Base-by-base conservation (phyloP, 2,329 filamentous ascomycete species). In the Juglanconis oblonga region DNA sequence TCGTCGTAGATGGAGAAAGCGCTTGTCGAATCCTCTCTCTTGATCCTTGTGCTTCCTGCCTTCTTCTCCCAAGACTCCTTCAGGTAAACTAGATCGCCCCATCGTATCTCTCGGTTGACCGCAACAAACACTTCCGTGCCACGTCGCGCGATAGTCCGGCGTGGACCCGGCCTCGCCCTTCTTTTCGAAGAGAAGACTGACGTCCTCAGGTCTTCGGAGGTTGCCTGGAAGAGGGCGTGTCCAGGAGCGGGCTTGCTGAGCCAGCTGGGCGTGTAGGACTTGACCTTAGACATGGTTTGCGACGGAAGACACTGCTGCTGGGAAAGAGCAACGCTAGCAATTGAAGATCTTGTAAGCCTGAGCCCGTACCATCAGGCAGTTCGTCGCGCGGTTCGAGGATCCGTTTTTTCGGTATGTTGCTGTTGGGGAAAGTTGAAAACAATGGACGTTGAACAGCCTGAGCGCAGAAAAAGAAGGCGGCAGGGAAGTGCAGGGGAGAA, bases 121-220 rank as follows among this genome's bases (percentile, higher is more conserved):
- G 92, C 93, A 11, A 92, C 87, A 71, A 98, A 98, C 9, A 98
- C 79, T 69, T 99, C 93, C 1, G 90, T 92, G 14, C 90, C 92
- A 61, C 94, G 83, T 53, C 85, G 86, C 9, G 92, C 93, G 68
- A 98, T 88, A 0, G 87, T 92, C 64, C 85, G 76, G 59, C 81
- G 78, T 9, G 86, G 83, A 17, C 85, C 83, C 1, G 72, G 69
- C 24, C 72, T 68, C 1, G 72, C 56, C 66, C 77, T 77, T 71
- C 76, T 80, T 69, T 76, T 81, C 50, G 75, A 72, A 14, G 71
- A 66, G 50, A 68, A 65, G 59, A 64, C 67, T 35, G 73, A 66
- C 11, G 56, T 40, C 45, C 59, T 69, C 45, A 67, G 64, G 32
- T 75, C 70, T 31, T 79, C 74, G 45, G 69, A 62, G 3, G 76